These are phyloP conservation scores for Scleromitrula shiraiana DNA, from an alignment of 2,329 filamentous ascomycete species.

Conservation along the genomic window DNA sequence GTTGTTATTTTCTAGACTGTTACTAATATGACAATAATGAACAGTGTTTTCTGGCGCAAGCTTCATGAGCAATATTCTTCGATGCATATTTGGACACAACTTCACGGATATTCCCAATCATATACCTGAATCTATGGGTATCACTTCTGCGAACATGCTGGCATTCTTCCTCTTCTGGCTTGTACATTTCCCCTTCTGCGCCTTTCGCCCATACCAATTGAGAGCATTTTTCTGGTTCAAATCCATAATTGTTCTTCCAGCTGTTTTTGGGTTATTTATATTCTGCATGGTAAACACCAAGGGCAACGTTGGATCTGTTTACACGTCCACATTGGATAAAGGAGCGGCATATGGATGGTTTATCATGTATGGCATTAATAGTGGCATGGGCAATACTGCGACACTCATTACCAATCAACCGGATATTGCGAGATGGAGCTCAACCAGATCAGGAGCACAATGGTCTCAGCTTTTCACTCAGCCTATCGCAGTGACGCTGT, in stretches of 20 bases:
- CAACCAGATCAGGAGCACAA: slow-evolving; percentile 26
- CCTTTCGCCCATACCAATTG: slow-evolving; percentile 38
- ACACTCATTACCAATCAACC: slow-evolving; percentile 37
- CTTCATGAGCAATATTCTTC: slow-evolving; percentile 36
- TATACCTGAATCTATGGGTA: slow-evolving; percentile 32
- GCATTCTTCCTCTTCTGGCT: slow-evolving; percentile 49
- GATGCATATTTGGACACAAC: slow-evolving; percentile 33
- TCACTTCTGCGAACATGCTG: slow-evolving; percentile 34
- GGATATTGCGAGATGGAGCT: slow-evolving; percentile 36
- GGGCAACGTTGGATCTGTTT: slow-evolving; percentile 25
- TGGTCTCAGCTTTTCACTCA: slow-evolving; percentile 34
- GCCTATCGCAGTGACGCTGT: slow-evolving; percentile 17
- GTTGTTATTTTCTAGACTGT: background rate
- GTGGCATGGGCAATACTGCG: slow-evolving; percentile 33
- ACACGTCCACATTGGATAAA: slow-evolving; percentile 14
- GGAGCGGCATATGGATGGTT: slow-evolving; percentile 28
- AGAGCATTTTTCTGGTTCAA: slow-evolving; percentile 34
- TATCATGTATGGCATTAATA: slow-evolving; percentile 34
- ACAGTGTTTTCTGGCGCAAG: slow-evolving; percentile 41
- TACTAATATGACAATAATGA: slow-evolving; percentile 2
- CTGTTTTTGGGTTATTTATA: slow-evolving; percentile 33
- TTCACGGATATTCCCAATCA: slow-evolving; percentile 31
- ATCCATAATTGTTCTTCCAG: slow-evolving; percentile 29
- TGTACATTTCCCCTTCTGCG: slow-evolving; percentile 40
- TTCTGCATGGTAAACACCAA: slow-evolving; percentile 35